Percentiles rank a stretch among this genome's conserved stretches.
These are phyloP conservation scores for Mucor indicus DNA, from an alignment of 371 early-diverging fungal species.

Conservation along the genomic window DNA sequence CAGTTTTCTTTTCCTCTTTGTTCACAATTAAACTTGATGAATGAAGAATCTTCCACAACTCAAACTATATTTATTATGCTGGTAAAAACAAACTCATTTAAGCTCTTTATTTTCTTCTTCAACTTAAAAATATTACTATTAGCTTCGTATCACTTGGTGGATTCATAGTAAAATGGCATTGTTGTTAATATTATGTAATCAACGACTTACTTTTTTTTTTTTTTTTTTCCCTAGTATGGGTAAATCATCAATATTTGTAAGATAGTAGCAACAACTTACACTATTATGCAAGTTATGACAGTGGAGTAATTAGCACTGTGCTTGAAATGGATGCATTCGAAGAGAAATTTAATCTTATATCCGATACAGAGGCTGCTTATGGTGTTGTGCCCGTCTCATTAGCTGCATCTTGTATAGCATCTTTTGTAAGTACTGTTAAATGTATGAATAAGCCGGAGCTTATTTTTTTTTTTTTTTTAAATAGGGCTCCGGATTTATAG, in stretches of 20 bases:
- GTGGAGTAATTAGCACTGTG: conserved; percentile 39
- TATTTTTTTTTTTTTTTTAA: too few relatives aligned
- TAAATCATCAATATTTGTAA: conserved; percentile 11
- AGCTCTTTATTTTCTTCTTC: too few relatives aligned
- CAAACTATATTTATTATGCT: conserved; percentile 24
- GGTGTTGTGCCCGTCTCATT: conserved; percentile 28
- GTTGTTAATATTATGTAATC: background rate
- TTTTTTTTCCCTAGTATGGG: conserved; percentile 28
- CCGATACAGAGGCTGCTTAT: conserved; percentile 12
- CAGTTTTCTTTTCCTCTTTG: too few relatives aligned
- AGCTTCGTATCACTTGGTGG: conserved; percentile 46
- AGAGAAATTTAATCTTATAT: conserved; percentile 13
- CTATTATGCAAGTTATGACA: conserved; percentile 39
- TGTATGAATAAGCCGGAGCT: too few relatives aligned
- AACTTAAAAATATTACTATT: too few relatives aligned
- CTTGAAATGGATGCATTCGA: conserved; percentile 41
- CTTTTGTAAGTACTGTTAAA: conserved; percentile 22
- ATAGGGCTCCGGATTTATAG: conserved; percentile 38
- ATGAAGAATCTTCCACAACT: too few relatives aligned
- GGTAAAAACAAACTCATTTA: too few relatives aligned
- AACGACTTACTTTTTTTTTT: background rate
- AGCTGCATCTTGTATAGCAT: conserved; percentile 27
- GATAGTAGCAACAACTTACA: too few relatives aligned
- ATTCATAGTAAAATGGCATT: conserved; percentile 39
- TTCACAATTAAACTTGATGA: too few relatives aligned